Evolutionary conservation across 306 rosid genomes (phyloP), one percentile per base, ranked within the genome.

Genomic region (Vigna unguiculata): DNA sequence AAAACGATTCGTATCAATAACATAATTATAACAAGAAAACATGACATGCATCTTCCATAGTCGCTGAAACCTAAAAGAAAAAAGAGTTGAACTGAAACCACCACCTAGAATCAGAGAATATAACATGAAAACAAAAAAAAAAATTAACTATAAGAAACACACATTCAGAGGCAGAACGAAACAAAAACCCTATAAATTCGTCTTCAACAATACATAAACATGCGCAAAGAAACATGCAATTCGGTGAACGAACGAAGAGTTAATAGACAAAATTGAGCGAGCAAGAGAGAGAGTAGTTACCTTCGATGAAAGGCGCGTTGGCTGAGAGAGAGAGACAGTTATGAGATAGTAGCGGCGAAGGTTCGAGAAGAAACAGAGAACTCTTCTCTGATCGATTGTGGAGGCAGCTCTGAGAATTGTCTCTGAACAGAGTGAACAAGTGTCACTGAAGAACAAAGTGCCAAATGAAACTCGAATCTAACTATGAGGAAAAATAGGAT

Each of bases 241-340:
- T 59, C 45, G 20, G 16, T 15, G 25, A 54, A 4, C 8, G 24
- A 17, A 21, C 13, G 21, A 59, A 28, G 11, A 59, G 30, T 30
- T 16, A 12, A 15, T 30, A 5, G 6, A 60, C 1, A 60, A 34
- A 30, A 30, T 60, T 15, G 24, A 43, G n/a, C 24, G 46, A 36
- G 57, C 43, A 34, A 65, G 66, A 25, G 77, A 59, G 54, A 47
- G 45, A 36, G 49, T 6, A 7, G 24, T 11, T 74, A 80, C 84
- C 45, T 34, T 6, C 46, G 0, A 0, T 12, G 19, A 19, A 4
- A 8, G 4, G 43, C 4, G 55, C 45, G 80, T 57, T 66, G 80
- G 55, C 60, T 3, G 70, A 66, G 40, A 28, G 52, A 28, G 52
- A 3, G 32, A 5, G 70, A 55, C 11, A 14, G 28, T 49, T 47